Evolutionary conservation across 306 rosid species (phyloP), one percentile per base, ranked within the genome.

Genomic region (Fagus sylvatica): DNA sequence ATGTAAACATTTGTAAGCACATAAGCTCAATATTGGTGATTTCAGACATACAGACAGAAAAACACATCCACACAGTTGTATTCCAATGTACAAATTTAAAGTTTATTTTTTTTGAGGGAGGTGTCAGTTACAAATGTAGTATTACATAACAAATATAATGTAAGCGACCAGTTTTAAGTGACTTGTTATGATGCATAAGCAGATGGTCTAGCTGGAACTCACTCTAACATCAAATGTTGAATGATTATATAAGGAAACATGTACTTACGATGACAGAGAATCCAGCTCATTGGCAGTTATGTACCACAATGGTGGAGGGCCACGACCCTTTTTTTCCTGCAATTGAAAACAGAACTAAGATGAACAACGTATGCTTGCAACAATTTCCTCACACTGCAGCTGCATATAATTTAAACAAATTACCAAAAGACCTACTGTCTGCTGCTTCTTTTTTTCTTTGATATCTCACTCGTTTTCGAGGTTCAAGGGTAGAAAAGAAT

Each of bases 261-360:
- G 46, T 56, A 88, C 98, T 87, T 87, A 94, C 97, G 92, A 80
- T 59, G 98, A 90, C 81, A 94, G 74, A 62, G 97, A 94, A 81
- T 92, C 90, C 61, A 92, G 87, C 72, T 92, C 97, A 76, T 89
- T 86, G 8, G 81, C 84, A 28, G 90, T 92, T 77, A 90, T 67
- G 59, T 82, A 77, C 93, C 98, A 94, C 39, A 84, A 72, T 76
- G 97, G 97, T 75, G 97, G 90, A 53, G 92, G 22, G 43, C 87
- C 84, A 48, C 93, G 90, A 13, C 92, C 90, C 72, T 88, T 94
- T 83, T 89, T 94, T 89, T 90, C 97, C 98, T 90, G 79, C 87
- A 87, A 88, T 74, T 71, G 73, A 66, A 76, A 53, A 74, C 61
- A 78, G 8, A 64, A 79, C 32, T 46, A 46, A 49, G n/a, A 68